Evolutionary conservation across 257 asterid species (phyloP).

Genomic region (Nicotiana knightiana): DNA sequence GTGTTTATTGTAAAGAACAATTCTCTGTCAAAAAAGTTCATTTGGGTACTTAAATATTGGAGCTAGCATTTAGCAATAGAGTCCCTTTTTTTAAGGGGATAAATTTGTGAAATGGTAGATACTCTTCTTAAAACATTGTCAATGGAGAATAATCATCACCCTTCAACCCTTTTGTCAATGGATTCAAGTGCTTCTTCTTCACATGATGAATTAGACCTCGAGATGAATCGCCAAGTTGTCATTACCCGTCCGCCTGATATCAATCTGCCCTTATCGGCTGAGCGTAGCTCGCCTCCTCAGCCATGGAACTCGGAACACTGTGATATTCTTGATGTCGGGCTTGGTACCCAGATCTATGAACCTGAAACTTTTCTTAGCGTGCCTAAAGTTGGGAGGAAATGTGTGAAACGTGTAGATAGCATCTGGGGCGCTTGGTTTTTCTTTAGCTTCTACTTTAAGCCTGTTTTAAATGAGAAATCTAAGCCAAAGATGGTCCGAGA

Average conservation of each 20-base stretch:
- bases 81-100: not conserved
- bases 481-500: conserved; percentile 49
- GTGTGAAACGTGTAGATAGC: conserved; percentile 56
- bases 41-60: conserved; percentile 9
- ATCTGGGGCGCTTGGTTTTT: conserved; percentile 89
- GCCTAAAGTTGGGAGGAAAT: conserved; percentile 49
- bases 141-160: conserved; percentile 63
- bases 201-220: conserved; percentile 55
- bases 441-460: conserved; percentile 74
- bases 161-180: conserved; percentile 68
- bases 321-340: conserved; percentile 64
- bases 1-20: conserved; percentile 20
- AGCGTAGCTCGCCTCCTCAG: conserved; percentile 57
- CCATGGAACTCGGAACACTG: conserved; percentile 47
- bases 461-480: conserved; percentile 58
- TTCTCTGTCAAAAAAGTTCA: not conserved
- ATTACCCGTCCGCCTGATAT: conserved; percentile 63
- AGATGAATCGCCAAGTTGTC: conserved; percentile 47
- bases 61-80: not conserved
- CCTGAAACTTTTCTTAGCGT: conserved; percentile 38
- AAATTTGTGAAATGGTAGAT: conserved; percentile 40
- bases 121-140: conserved; percentile 40
- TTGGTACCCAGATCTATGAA: conserved; percentile 48
- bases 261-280: conserved; percentile 62
- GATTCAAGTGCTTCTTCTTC: conserved; percentile 56